These are phyloP conservation scores for Aureobasidium sp. DNA, from an alignment of 2,329 filamentous ascomycete genomes.

Conservation along the genomic window DNA sequence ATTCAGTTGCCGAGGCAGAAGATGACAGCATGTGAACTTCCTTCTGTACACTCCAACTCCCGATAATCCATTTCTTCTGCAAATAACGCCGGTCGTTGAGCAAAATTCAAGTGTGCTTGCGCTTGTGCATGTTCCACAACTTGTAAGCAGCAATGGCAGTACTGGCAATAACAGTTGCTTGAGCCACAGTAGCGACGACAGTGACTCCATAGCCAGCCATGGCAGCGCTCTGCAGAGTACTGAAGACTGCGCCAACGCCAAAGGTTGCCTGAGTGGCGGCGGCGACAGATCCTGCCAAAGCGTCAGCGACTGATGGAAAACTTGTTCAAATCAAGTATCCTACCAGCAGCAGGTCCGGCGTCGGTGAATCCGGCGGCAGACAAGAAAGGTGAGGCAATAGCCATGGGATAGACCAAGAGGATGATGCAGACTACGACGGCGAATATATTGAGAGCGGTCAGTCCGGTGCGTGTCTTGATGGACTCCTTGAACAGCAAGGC, in stretches of 20 bases:
- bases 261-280: slow-evolving; percentile 23
- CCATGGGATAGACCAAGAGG: background rate
- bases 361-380: background rate
- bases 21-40: slow-evolving; percentile 1
- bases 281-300: slow-evolving; percentile 22
- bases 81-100: background rate
- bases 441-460: no score
- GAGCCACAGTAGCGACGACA: slow-evolving; percentile 21
- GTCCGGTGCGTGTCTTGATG: background rate
- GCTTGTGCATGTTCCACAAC: background rate
- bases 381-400: background rate
- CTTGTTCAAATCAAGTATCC: no score
- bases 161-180: slow-evolving; percentile 11
- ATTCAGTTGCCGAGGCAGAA: slow-evolving; percentile 1
- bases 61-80: background rate
- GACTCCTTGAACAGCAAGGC: background rate
- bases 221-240: slow-evolving; percentile 26
- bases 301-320: background rate
- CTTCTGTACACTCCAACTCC: background rate
- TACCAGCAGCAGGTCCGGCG: slow-evolving; percentile 4
- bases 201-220: slow-evolving; percentile 29
- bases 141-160: background rate
- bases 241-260: slow-evolving; percentile 20
- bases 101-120: background rate
- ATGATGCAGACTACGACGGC: background rate